These are phyloP conservation scores for Ceratocystis albifundus DNA, from an alignment of 2,329 filamentous ascomycete species.

Conservation along the genomic window DNA sequence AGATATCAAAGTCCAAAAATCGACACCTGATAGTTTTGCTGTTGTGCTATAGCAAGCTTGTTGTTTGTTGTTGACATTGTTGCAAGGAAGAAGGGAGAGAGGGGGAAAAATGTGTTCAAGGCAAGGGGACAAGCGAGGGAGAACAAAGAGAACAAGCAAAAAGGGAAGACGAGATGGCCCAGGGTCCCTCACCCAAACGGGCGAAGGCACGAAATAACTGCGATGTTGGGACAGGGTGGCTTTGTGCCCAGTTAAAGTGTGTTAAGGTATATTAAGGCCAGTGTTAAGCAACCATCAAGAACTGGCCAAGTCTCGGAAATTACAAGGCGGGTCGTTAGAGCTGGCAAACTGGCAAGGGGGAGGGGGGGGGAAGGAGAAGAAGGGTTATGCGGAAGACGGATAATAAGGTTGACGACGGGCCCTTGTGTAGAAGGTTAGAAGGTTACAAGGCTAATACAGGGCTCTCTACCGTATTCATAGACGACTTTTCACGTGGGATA, in stretches of 20 bases:
- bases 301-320: background rate
- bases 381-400: background rate
- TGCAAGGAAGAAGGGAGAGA: conserved; percentile 3
- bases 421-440: background rate
- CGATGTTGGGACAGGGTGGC: conserved; percentile 7
- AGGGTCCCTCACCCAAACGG: background rate
- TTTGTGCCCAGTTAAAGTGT: background rate
- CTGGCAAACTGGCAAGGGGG: background rate
- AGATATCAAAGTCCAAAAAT: background rate
- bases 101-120: background rate
- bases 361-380: background rate
- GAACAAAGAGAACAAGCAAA: background rate
- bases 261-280: background rate
- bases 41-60: conserved; percentile 1
- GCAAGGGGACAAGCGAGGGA: background rate
- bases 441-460: background rate
- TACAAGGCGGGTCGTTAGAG: background rate
- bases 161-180: background rate
- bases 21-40: background rate
- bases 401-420: background rate
- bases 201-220: background rate
- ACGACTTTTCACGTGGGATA: background rate
- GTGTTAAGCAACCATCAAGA: background rate
- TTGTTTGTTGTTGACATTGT: conserved; percentile 7
- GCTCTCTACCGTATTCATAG: background rate